These are phyloP conservation scores for Ganoderma resinaceum DNA, from an alignment of 1,284 basidiomycete genomes.

Conservation along the genomic window DNA sequence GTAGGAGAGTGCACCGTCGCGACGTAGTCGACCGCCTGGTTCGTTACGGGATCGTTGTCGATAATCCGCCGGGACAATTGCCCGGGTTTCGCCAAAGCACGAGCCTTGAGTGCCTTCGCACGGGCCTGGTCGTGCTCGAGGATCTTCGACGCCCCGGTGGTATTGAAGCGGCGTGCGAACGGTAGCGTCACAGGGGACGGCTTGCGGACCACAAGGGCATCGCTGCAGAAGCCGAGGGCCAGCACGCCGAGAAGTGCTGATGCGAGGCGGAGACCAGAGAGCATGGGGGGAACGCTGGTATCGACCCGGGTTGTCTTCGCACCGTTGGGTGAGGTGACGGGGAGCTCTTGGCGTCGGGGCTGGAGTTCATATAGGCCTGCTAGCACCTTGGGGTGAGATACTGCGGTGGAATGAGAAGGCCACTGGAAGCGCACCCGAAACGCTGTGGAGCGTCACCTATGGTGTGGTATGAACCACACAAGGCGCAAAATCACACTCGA, in stretches of 20 bases:
- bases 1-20: constrained; percentile 27
- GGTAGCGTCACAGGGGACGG: constrained; percentile 30
- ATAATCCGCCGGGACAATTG: constrained; percentile 10
- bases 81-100: constrained; percentile 7
- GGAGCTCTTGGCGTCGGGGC: neutral
- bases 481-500: neutral
- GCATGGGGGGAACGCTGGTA: neutral
- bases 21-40: constrained; percentile 34
- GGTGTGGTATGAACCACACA: constrained; percentile 1
- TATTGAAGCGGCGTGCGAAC: constrained; percentile 33
- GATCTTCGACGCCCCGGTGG: constrained; percentile 29
- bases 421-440: neutral
- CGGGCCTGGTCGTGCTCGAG: constrained; percentile 35
- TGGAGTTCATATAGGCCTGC: constrained; percentile 1
- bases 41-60: constrained; percentile 29
- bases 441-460: neutral
- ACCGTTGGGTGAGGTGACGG: neutral
- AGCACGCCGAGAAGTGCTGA: constrained; percentile 12
- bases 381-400: neutral
- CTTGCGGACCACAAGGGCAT: constrained; percentile 25
- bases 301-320: constrained; percentile 1
- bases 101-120: constrained; percentile 28
- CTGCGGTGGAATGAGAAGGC: neutral
- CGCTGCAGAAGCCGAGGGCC: constrained; percentile 10
- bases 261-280: constrained; percentile 15